Conservation (phyloP, 2,329 filamentous ascomycete genomes). For the Phialophora macrospora region DNA sequence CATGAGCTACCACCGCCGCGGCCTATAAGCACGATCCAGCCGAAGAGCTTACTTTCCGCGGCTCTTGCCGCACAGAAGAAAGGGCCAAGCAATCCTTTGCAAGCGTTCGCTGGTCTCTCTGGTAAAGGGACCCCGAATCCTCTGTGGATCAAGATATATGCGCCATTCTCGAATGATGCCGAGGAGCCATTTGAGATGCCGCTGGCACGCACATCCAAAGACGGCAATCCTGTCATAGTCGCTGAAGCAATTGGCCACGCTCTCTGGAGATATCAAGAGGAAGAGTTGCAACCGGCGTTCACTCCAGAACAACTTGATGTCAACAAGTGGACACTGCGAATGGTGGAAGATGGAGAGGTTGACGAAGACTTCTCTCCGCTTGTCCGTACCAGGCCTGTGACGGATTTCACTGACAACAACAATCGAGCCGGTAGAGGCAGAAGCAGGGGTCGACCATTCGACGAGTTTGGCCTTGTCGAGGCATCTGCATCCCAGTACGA, state of each 20-base stretch:
- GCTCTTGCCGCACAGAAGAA: slow-evolving; percentile 62
- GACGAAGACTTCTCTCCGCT: slow-evolving; percentile 69
- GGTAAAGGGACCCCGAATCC: slow-evolving; percentile 65
- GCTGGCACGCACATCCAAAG: slow-evolving; percentile 60
- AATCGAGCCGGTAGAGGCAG: slow-evolving; percentile 63
- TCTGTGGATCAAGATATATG: slow-evolving; percentile 67
- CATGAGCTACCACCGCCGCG: slow-evolving; percentile 65
- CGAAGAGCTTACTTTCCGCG: slow-evolving; percentile 63
- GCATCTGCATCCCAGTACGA: slow-evolving; percentile 60
- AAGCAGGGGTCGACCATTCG: slow-evolving; percentile 67
- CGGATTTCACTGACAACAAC: slow-evolving; percentile 71
- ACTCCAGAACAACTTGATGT: slow-evolving; percentile 60
- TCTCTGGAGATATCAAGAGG: slow-evolving; percentile 66
- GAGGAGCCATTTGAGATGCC: slow-evolving; percentile 64
- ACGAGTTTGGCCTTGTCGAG: slow-evolving; percentile 69
- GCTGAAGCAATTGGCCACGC: slow-evolving; percentile 67
- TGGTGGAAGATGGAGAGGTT: slow-evolving; percentile 70
- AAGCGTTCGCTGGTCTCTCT: slow-evolving; percentile 64
- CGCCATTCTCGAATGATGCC: slow-evolving; percentile 62
- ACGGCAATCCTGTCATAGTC: slow-evolving; percentile 60
- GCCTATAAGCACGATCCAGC: slow-evolving; percentile 64
- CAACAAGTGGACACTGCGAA: slow-evolving; percentile 68
- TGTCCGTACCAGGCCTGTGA: slow-evolving; percentile 60
- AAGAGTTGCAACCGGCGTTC: slow-evolving; percentile 60
- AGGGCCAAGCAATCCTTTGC: slow-evolving; percentile 64